phyloP scores from a whole-genome alignment of 495 filamentous ascomycete genomes.

The Trichoderma reesei region DNA sequence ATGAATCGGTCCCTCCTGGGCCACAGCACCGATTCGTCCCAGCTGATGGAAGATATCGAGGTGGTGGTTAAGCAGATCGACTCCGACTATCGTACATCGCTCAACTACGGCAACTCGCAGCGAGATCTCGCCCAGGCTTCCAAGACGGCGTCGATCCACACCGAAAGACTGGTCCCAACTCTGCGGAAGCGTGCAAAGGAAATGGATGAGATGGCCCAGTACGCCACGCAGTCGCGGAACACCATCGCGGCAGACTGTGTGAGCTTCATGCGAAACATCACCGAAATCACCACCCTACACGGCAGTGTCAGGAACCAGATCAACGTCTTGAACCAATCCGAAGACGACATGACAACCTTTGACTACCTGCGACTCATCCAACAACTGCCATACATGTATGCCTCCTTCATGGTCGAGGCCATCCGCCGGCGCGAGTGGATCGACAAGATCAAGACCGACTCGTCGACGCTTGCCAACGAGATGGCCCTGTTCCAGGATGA shows the following conservation, averaged over 20 bases:
- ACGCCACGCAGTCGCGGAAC: slow-evolving; percentile 53
- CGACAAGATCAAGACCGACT: slow-evolving; percentile 78
- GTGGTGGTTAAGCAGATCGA: slow-evolving; percentile 75
- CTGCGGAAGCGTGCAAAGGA: slow-evolving; percentile 60
- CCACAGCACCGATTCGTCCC: slow-evolving; percentile 31
- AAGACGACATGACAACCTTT: slow-evolving; percentile 60
- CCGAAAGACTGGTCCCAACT: slow-evolving; percentile 76
- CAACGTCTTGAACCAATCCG: slow-evolving; percentile 57
- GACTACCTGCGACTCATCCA: slow-evolving; percentile 65
- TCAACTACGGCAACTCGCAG: slow-evolving; percentile 53
- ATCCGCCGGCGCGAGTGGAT: slow-evolving; percentile 81
- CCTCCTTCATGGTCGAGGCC: slow-evolving; percentile 76
- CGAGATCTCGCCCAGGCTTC: slow-evolving; percentile 73
- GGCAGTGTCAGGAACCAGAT: slow-evolving; percentile 60
- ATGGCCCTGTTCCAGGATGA: slow-evolving; percentile 85
- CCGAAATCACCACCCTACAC: slow-evolving; percentile 63
- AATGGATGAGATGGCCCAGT: slow-evolving; percentile 61
- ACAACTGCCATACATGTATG: slow-evolving; percentile 78
- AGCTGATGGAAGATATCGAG: slow-evolving; percentile 74
- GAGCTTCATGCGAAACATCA: slow-evolving; percentile 68
- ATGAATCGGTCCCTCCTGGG: slow-evolving; percentile 33
- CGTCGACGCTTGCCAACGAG: slow-evolving; percentile 77
- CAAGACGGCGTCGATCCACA: slow-evolving; percentile 78
- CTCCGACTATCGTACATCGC: slow-evolving; percentile 74
- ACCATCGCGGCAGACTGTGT: slow-evolving; percentile 47